These are phyloP conservation scores for Cryptosporidium bovis DNA, from an alignment of 169 alveolate species.

Conservation along the genomic window DNA sequence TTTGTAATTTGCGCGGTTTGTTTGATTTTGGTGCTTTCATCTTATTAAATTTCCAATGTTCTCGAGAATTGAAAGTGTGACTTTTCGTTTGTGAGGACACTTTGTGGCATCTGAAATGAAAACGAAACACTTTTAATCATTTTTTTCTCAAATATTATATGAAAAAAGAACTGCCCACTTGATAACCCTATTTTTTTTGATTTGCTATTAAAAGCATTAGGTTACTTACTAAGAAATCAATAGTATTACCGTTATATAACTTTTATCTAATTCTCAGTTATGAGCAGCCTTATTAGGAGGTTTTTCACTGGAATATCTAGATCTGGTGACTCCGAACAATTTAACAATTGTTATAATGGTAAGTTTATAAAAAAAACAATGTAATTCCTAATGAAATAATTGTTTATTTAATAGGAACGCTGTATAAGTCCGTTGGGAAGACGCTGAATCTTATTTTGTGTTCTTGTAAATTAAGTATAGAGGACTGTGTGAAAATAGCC, in stretches of 20 bases:
- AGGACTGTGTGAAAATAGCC: conserved; percentile 15
- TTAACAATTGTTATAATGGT: conserved; percentile 47
- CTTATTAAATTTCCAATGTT: not conserved
- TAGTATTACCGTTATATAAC: not conserved
- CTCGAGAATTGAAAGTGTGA: not conserved
- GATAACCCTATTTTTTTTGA: not conserved
- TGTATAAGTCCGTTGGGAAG: conserved; percentile 52
- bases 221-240: not conserved
- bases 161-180: not conserved
- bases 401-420: conserved; percentile 18
- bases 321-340: not conserved
- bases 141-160: too few species aligned
- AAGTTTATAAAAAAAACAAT: conserved; percentile 15
- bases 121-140: too few species aligned
- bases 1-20: too few species aligned
- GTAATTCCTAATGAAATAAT: not conserved
- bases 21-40: not conserved
- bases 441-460: conserved; percentile 21
- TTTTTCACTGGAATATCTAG: conserved; percentile 30
- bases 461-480: conserved; percentile 30
- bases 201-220: not conserved
- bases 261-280: not conserved
- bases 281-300: conserved; percentile 46
- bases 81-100: too few species aligned
- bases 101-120: too few species aligned